Evolutionary conservation across 495 filamentous ascomycete genomes (phyloP), one percentile per base, ranked within the genome.

Genomic region (Amniculicola lignicola): DNA sequence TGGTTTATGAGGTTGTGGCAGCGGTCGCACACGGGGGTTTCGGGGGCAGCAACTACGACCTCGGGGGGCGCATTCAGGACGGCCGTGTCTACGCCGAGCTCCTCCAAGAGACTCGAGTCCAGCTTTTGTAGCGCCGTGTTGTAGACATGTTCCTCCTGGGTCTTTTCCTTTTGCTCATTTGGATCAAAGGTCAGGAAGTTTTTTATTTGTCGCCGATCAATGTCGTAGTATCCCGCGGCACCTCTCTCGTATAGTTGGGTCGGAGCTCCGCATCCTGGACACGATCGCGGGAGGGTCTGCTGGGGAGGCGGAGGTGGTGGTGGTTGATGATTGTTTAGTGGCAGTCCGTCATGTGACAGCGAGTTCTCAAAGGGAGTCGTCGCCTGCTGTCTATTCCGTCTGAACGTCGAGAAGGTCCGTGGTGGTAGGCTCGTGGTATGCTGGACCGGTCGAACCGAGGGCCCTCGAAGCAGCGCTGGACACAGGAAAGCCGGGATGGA

Each of bases 251-350:
- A 59, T 0, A 78, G 86, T 64, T 97, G 93, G 42, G 85, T 79
- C 51, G 85, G 79, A 25, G 92, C 94, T 40, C 93, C 93, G 68
- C 93, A 99, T 48, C 93, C 93, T 18, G 87, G 82, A 67, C 93
- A 99, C 61, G 79, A 76, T 3, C 66, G 55, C 1, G 87, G 87
- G 2, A 89, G 69, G 2, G 42, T 0, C 29, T n/a, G 29, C 29
- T n/a, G n/a, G n/a, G n/a, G n/a, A n/a, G n/a, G n/a, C n/a, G n/a
- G n/a, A n/a, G n/a, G n/a, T n/a, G n/a, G n/a, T n/a, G n/a, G n/a
- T n/a, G n/a, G n/a, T n/a, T n/a, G n/a, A n/a, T n/a, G n/a, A n/a
- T n/a, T n/a, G n/a, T n/a, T n/a, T n/a, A n/a, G n/a, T n/a, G n/a
- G n/a, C n/a, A n/a, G n/a, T n/a, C n/a, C n/a, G n/a, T n/a, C n/a